Evolutionary conservation across 495 filamentous ascomycete genomes (phyloP).

Genomic region (Ramalina intermedia): DNA sequence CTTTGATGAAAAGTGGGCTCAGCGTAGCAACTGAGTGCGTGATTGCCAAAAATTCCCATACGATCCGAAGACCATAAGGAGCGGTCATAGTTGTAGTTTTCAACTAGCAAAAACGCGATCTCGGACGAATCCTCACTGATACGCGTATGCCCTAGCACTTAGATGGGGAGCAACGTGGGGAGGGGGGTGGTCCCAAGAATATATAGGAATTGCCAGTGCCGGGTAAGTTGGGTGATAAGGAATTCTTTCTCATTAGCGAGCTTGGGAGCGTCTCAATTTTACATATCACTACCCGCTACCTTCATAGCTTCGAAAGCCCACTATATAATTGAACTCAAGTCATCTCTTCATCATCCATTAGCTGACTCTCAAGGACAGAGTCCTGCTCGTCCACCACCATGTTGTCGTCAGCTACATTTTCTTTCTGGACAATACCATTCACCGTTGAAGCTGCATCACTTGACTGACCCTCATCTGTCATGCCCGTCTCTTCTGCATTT

Average conservation of each 20-base stretch:
- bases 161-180: constrained; percentile 9
- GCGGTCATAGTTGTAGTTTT: constrained; percentile 40
- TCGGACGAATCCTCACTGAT: constrained; percentile 42
- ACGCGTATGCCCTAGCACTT: constrained; percentile 29
- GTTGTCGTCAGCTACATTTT: neutral
- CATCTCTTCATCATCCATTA: constrained; percentile 8
- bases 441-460: neutral
- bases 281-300: neutral
- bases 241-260: neutral
- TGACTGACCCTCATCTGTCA: neutral
- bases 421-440: neutral
- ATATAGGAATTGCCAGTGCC: neutral
- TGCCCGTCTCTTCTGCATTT: neutral
- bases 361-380: constrained; percentile 12
- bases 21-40: constrained; percentile 1
- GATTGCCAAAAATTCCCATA: constrained; percentile 32
- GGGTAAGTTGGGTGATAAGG: neutral
- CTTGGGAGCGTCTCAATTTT: neutral
- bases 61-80: constrained; percentile 32
- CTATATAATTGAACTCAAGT: neutral
- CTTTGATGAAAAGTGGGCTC: constrained; percentile 23
- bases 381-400: neutral
- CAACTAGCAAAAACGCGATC: constrained; percentile 43
- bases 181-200: neutral
- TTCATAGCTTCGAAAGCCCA: neutral